Conservation (phyloP, 495 filamentous ascomycete genomes). For the Hypoxylon lienhwacheense region DNA sequence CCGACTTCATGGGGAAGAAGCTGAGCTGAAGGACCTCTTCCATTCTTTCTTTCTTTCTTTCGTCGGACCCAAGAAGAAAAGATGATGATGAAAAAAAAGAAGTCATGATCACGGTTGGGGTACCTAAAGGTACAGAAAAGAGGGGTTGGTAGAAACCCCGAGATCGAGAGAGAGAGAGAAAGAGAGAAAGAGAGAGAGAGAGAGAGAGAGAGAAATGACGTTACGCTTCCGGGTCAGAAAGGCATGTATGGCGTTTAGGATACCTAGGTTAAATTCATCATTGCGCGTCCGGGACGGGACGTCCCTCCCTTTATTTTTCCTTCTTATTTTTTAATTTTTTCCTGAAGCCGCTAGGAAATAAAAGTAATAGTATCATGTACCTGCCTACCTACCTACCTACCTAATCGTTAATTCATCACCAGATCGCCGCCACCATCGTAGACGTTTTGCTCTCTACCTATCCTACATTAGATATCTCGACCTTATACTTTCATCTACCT, state of each 20-base stretch:
- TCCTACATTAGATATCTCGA: too few species aligned
- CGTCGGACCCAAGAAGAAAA: too few species aligned
- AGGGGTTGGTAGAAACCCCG: neutral
- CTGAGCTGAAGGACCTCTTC: slow-evolving; percentile 39
- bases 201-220: neutral
- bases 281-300: too few species aligned
- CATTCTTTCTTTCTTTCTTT: too few species aligned
- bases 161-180: neutral
- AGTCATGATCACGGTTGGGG: too few species aligned
- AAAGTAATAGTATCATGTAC: neutral
- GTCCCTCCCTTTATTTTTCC: too few species aligned
- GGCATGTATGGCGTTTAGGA: slow-evolving; percentile 28
- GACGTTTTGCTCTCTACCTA: too few species aligned
- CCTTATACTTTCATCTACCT: too few species aligned
- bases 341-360: neutral
- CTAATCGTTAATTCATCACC: too few species aligned
- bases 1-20: slow-evolving; percentile 57
- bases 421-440: too few species aligned
- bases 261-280: too few species aligned
- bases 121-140: neutral
- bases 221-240: neutral
- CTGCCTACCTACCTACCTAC: slow-evolving; percentile 1
- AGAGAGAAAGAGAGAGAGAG: neutral
- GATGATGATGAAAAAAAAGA: too few species aligned
- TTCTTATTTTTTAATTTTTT: neutral